Percentiles rank a stretch among this genome's conserved stretches.
Conservation (phyloP, 2,329 filamentous ascomycete genomes). For the Teratosphaeria gauchensis region DNA sequence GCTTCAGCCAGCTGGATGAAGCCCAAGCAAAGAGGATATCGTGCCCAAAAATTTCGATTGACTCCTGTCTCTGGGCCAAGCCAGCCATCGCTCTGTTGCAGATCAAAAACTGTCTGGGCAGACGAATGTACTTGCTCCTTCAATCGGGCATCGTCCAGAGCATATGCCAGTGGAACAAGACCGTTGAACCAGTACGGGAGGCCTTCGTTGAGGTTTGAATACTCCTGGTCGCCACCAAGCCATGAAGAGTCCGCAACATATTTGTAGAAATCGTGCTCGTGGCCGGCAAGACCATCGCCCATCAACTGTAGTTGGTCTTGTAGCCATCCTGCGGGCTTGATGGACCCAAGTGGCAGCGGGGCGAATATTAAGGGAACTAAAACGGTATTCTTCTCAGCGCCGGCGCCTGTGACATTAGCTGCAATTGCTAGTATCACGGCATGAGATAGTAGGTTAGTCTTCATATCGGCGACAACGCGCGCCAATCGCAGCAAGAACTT, state of each 20-base stretch:
- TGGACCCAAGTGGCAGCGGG: slow-evolving; percentile 35
- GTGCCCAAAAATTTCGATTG: slow-evolving; percentile 43
- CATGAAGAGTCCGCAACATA: slow-evolving; percentile 44
- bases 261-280: slow-evolving; percentile 47
- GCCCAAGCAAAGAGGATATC: slow-evolving; percentile 43
- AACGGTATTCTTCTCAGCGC: background rate
- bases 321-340: slow-evolving; percentile 45
- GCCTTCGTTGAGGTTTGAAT: slow-evolving; percentile 45
- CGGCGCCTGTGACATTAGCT: background rate
- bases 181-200: slow-evolving; percentile 52
- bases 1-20: slow-evolving; percentile 43
- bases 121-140: slow-evolving; percentile 40
- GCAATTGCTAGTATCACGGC: background rate
- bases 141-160: slow-evolving; percentile 39
- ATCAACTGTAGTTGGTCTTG: slow-evolving; percentile 40
- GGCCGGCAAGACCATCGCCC: slow-evolving; percentile 44
- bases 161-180: slow-evolving; percentile 47
- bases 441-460: background rate
- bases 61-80: slow-evolving; percentile 42
- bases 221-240: slow-evolving; percentile 44
- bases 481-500: background rate
- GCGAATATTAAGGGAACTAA: slow-evolving; percentile 2
- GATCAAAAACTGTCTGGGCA: slow-evolving; percentile 39
- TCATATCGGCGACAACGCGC: background rate
- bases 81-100: slow-evolving; percentile 48